Percentiles rank a stretch among this genome's conserved stretches.
Evolutionary conservation across 768 basidiomycete species (phyloP).

Genomic region (Daedalea quercina): DNA sequence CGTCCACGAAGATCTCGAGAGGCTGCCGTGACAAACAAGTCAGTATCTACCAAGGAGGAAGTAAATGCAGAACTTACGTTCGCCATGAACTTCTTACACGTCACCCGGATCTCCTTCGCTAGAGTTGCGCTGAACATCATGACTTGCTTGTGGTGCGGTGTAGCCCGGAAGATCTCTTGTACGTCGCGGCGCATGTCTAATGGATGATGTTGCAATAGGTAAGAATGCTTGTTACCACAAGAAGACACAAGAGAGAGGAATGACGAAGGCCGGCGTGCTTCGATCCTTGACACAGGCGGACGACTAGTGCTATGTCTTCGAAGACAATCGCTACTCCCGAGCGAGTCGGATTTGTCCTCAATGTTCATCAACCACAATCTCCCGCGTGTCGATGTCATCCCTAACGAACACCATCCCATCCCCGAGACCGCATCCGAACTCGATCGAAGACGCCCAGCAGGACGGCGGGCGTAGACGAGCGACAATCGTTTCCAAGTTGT

Average conservation of each 20-base stretch:
- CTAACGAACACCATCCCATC: constrained; percentile 15
- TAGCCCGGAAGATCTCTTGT: constrained; percentile 98
- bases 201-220: constrained; percentile 53
- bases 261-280: neutral
- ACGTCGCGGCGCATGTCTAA: constrained; percentile 99
- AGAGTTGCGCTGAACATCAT: constrained; percentile 99
- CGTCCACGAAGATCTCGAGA: constrained; percentile 98
- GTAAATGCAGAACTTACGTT: constrained; percentile 58
- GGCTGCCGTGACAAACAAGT: constrained; percentile 48
- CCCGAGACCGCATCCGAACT: constrained; percentile 16
- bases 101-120: constrained; percentile 92
- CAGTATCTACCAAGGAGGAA: neutral
- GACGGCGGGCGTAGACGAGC: constrained; percentile 29
- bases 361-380: constrained; percentile 6
- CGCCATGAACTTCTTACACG: constrained; percentile 99
- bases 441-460: constrained; percentile 20
- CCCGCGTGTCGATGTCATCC: constrained; percentile 15
- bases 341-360: constrained; percentile 5
- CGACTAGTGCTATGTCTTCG: constrained; percentile 1
- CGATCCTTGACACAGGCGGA: constrained; percentile 1
- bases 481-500: constrained; percentile 17
- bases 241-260: constrained; percentile 1
- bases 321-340: neutral
- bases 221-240: constrained; percentile 19
- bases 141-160: constrained; percentile 99